These are phyloP conservation scores for Sporisorium graminicola DNA, from an alignment of 1,284 basidiomycete genomes.

Conservation along the genomic window DNA sequence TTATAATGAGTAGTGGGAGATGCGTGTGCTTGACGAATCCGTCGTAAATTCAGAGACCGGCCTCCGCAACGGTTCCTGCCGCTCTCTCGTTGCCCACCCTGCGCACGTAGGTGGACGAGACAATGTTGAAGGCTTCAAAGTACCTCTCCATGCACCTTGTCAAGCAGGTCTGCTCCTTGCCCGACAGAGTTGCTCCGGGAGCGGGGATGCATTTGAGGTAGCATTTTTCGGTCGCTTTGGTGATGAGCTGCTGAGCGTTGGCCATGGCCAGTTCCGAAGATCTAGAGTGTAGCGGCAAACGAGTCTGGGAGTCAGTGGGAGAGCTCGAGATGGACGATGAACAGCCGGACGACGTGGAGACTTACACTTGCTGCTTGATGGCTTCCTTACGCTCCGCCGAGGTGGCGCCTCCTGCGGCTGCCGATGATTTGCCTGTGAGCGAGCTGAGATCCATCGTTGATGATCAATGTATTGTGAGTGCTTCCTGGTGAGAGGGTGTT, in stretches of 20 bases:
- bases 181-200: constrained; percentile 56
- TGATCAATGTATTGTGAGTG: too few relatives aligned
- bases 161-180: constrained; percentile 66
- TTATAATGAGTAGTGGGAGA: not conserved
- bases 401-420: constrained; percentile 25
- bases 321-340: not conserved
- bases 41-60: constrained; percentile 37
- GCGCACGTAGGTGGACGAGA: constrained; percentile 60
- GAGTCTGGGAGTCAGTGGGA: too few relatives aligned
- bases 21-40: not conserved
- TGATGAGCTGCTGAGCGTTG: constrained; percentile 67
- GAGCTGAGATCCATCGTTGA: constrained; percentile 58
- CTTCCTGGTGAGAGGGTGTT: not conserved
- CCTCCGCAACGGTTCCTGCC: constrained; percentile 47
- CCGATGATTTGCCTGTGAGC: constrained; percentile 34
- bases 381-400: constrained; percentile 65
- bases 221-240: constrained; percentile 68
- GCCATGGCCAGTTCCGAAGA: constrained; percentile 61
- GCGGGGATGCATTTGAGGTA: constrained; percentile 64
- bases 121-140: constrained; percentile 68
- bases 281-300: constrained; percentile 3
- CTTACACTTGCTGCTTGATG: constrained; percentile 65
- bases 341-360: not conserved
- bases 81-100: constrained; percentile 58
- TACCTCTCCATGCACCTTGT: constrained; percentile 67